Evolutionary conservation across 2,329 filamentous ascomycete species (phyloP).

Genomic region (Arthrinium puccinioides): DNA sequence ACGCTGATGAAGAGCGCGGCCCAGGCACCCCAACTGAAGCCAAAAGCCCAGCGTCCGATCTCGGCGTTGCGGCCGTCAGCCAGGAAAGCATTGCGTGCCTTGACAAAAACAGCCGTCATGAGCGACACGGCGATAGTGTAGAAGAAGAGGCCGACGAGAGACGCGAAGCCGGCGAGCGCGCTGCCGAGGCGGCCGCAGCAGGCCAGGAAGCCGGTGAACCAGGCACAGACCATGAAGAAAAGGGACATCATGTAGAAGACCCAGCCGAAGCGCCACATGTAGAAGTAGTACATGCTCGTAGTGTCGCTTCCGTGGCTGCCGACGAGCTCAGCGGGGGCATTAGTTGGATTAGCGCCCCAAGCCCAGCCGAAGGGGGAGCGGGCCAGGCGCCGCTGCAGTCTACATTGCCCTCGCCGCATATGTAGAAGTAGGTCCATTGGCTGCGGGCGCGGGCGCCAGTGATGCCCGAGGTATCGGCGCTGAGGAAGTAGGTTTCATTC

Average conservation of each 20-base stretch:
- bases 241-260: slow-evolving; percentile 82
- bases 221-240: slow-evolving; percentile 64
- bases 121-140: slow-evolving; percentile 58
- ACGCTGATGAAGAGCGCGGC: slow-evolving; percentile 59
- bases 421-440: slow-evolving; percentile 87
- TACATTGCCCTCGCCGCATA: slow-evolving; percentile 60
- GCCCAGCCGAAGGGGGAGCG: slow-evolving; percentile 68
- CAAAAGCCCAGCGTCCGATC: slow-evolving; percentile 64
- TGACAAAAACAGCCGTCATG: slow-evolving; percentile 67
- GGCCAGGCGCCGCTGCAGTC: slow-evolving; percentile 58
- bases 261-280: slow-evolving; percentile 87
- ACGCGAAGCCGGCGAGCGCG: slow-evolving; percentile 54
- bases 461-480: slow-evolving; percentile 69
- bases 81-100: slow-evolving; percentile 61
- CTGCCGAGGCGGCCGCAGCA: slow-evolving; percentile 65
- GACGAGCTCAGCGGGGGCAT: slow-evolving; percentile 33
- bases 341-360: slow-evolving; percentile 42
- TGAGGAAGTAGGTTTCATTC: slow-evolving; percentile 77
- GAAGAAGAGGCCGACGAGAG: slow-evolving; percentile 59
- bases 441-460: slow-evolving; percentile 58
- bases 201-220: slow-evolving; percentile 62
- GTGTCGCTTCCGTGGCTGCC: slow-evolving; percentile 48
- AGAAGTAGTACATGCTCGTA: slow-evolving; percentile 60
- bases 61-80: slow-evolving; percentile 45
- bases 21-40: slow-evolving; percentile 69